Evolutionary conservation across 2,329 filamentous ascomycete genomes (phyloP).

Genomic region (Pseudocercospora ulei): DNA sequence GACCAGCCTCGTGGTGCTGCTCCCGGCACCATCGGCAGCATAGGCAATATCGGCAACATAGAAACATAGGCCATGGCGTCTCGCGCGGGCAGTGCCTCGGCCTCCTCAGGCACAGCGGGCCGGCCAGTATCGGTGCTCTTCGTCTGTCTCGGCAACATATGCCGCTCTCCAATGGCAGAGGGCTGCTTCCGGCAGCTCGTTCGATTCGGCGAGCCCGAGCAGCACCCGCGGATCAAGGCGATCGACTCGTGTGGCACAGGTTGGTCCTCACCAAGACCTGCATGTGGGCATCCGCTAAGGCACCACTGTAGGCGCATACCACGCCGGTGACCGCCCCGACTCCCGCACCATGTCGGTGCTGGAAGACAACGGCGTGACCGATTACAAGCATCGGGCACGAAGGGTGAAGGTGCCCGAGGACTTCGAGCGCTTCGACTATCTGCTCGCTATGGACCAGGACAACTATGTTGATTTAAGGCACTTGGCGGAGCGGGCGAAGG

Average conservation of each 20-base stretch:
- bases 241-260: slow-evolving; percentile 86
- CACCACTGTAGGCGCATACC: slow-evolving; percentile 55
- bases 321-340: slow-evolving; percentile 67
- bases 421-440: slow-evolving; percentile 79
- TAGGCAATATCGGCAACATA: background rate
- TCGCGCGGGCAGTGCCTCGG: background rate
- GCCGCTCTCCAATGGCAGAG: slow-evolving; percentile 86
- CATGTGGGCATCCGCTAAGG: no score
- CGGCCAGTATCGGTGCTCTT: slow-evolving; percentile 66
- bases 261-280: background rate
- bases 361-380: slow-evolving; percentile 54
- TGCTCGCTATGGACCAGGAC: slow-evolving; percentile 84
- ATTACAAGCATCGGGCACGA: slow-evolving; percentile 68
- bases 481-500: slow-evolving; percentile 47
- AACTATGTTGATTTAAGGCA: slow-evolving; percentile 65
- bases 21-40: background rate
- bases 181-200: slow-evolving; percentile 72
- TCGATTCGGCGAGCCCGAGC: slow-evolving; percentile 44
- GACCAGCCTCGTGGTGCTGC: background rate
- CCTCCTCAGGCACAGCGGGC: no score
- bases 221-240: slow-evolving; percentile 48
- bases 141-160: slow-evolving; percentile 96
- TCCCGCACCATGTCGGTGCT: slow-evolving; percentile 74
- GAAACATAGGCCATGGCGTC: slow-evolving; percentile 18
- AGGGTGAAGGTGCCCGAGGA: slow-evolving; percentile 59